Evolutionary conservation across 1,139 yeast genomes (phyloP).

Genomic region (Insectozyma bohioensis): DNA sequence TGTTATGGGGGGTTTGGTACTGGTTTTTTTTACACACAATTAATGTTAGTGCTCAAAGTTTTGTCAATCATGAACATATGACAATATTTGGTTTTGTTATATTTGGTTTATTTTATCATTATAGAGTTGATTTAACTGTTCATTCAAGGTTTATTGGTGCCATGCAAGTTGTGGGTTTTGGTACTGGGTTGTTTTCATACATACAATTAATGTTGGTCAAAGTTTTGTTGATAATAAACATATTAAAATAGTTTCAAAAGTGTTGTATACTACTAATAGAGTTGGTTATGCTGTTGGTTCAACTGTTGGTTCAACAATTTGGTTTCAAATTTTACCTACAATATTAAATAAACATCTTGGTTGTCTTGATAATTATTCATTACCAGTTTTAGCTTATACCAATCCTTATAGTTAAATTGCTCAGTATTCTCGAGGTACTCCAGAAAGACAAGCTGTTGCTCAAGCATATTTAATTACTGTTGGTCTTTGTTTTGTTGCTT

Average conservation of each 20-base stretch:
- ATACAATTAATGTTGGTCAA: constrained; percentile 34
- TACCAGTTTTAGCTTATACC: constrained; percentile 29
- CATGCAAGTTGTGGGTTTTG: constrained; percentile 33
- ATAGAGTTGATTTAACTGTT: constrained; percentile 29
- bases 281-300: constrained; percentile 38
- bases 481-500: constrained; percentile 33
- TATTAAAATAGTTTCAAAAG: constrained; percentile 36
- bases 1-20: constrained; percentile 36
- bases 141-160: constrained; percentile 37
- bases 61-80: constrained; percentile 39
- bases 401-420: constrained; percentile 29
- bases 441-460: constrained; percentile 31
- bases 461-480: constrained; percentile 33
- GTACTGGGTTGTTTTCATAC: constrained; percentile 38
- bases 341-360: constrained; percentile 9
- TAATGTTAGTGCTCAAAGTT: constrained; percentile 32
- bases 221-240: constrained; percentile 36
- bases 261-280: constrained; percentile 33
- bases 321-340: constrained; percentile 32
- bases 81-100: no score
- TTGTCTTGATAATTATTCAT: constrained; percentile 19
- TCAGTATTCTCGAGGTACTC: constrained; percentile 32
- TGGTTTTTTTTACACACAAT: constrained; percentile 35
- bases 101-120: constrained; percentile 34
- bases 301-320: constrained; percentile 39